Base-by-base conservation (phyloP, 2,329 filamentous ascomycete genomes). In the Neopestalotiopsis sp. region DNA sequence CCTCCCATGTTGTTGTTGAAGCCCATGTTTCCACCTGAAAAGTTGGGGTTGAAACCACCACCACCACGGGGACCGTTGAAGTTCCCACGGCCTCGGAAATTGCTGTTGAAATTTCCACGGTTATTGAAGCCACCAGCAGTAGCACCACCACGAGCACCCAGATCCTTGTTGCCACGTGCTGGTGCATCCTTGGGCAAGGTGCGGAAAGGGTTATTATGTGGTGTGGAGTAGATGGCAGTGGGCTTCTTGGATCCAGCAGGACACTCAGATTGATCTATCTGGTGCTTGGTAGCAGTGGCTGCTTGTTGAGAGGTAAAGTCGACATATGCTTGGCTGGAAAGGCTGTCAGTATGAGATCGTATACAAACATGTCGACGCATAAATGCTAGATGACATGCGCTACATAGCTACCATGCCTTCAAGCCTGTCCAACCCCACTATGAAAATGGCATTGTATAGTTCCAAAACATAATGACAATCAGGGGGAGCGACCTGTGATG, bases 161-260 rank as follows among this genome's bases (percentile, higher is more conserved):
- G 68, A 17, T 91, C 89, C 77, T 94, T 91, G 49, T 86, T 91
- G 69, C 84, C 85, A 34, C 93, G 89, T 74, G 88, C 87, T 0
- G 93, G 94, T 0, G 92, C 91, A 78, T 97, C 95, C 82, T 97
- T 97, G 20, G 94, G 95, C 4, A 97, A 83, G 0, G 94, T 98
- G 72, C 92, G 91, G 88, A 97, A 98, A 0, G 95, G 94, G 78
- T 98, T 98, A 73, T 88, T 86, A 62, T 89, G 88, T 0, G 94
- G 90, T 72, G 89, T 91, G 66, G 92, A 92, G 83, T 94, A 98
- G 69, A 89, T 89, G 61, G 93, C 89, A 1, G 85, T 88, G 72
- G 92, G 88, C 77, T 93, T 93, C 79, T 95, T 95, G 71, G 86
- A 91, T 75, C 79, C 85, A 68, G 82, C 83, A 72, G 84, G 84